A percentile compares a stretch with the other conserved stretches of the same genome.
Conservation (phyloP, 345 rosid species). For the Syzygium aromaticum region DNA sequence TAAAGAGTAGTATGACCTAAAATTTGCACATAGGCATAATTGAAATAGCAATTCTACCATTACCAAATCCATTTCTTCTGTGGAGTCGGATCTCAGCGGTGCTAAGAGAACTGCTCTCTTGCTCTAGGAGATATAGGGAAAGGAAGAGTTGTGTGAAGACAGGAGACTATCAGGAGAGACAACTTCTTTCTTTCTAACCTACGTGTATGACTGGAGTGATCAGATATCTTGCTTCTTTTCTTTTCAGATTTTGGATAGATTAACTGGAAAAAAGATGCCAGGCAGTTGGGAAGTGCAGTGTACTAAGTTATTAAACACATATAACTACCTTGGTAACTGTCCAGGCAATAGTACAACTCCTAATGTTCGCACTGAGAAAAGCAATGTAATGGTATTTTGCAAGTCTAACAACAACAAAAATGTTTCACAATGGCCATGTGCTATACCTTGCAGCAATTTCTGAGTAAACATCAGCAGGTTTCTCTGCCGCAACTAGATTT, state of each 20-base stretch:
- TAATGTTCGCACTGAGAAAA: background rate
- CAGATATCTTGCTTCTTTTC: background rate
- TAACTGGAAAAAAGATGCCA: background rate
- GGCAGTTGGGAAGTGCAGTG: background rate
- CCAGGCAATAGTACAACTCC: background rate
- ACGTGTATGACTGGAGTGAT: background rate
- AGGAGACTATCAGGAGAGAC: background rate
- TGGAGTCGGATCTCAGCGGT: background rate
- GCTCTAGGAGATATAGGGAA: background rate
- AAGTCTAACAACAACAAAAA: background rate
- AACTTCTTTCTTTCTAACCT: background rate
- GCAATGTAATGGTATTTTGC: background rate
- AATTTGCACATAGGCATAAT: background rate
- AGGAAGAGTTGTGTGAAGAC: background rate
- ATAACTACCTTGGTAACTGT: background rate
- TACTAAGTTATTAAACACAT: background rate
- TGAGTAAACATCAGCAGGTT: conserved; percentile 94
- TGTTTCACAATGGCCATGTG: background rate
- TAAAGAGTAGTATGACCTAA: background rate
- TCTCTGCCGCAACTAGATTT: conserved; percentile 71
- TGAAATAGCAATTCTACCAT: background rate
- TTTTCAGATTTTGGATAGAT: background rate
- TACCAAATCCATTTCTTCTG: background rate
- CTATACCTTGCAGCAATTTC: conserved; percentile 86
- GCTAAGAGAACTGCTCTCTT: background rate